A percentile compares a stretch with the other conserved stretches of the same genome.
These are phyloP conservation scores for Tylopilus sp. DNA, from an alignment of 768 basidiomycete genomes.

Conservation along the genomic window DNA sequence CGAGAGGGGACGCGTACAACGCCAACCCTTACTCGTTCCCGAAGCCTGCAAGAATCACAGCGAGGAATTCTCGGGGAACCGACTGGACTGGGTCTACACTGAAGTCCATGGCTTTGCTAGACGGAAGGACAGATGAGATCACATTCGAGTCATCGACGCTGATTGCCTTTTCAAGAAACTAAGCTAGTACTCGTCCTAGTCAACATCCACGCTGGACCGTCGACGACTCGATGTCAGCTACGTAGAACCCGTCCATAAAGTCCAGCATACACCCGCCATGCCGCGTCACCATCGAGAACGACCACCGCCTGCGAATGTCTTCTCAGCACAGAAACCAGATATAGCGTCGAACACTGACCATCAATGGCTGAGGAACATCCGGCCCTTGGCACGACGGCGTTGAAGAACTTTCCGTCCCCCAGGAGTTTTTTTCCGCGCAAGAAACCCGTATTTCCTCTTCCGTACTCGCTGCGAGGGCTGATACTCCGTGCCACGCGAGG, in stretches of 20 bases:
- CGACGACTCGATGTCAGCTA: too few relatives aligned
- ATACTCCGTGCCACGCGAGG: conserved; percentile 82
- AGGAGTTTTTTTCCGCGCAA: conserved; percentile 66
- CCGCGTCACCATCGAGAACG: neutral
- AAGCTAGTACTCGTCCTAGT: too few relatives aligned
- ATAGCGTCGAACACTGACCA: conserved; percentile 9
- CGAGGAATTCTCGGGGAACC: conserved; percentile 76
- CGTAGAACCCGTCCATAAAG: too few relatives aligned
- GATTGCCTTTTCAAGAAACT: too few relatives aligned
- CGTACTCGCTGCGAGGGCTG: conserved; percentile 94
- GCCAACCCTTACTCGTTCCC: conserved; percentile 71
- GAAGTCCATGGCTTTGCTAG: conserved; percentile 53
- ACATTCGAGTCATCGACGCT: conserved; percentile 10
- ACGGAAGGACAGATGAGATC: neutral
- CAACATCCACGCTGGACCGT: too few relatives aligned
- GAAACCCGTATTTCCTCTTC: conserved; percentile 91
- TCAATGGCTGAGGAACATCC: conserved; percentile 80
- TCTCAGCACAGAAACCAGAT: neutral
- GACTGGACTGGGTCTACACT: conserved; percentile 50
- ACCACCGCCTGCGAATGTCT: too few relatives aligned
- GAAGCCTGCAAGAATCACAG: conserved; percentile 85
- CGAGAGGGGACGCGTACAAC: neutral
- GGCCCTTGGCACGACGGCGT: conserved; percentile 69
- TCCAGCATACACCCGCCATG: too few relatives aligned
- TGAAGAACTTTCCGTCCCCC: conserved; percentile 71